Base-by-base conservation (phyloP, 164 flowering plant species). In the Stephania yunnanensis region DNA sequence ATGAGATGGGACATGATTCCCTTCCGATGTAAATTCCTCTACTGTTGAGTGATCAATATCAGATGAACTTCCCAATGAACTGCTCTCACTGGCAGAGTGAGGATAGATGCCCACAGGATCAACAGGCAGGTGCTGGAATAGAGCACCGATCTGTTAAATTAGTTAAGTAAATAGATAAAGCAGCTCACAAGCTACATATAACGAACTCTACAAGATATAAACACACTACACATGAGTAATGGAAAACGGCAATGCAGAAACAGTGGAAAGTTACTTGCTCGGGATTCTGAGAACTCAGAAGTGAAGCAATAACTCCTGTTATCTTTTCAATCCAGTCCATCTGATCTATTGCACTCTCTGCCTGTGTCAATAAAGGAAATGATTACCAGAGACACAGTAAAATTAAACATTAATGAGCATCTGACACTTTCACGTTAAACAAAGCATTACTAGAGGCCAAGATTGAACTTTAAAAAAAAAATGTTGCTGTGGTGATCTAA, bases 261-360 rank as follows among this genome's bases (percentile, higher is more conserved):
- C 50, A 50, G 15, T 4, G 10, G 20, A 46, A 70, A 68, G 17
- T 70, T 74, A 81, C 85, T 80, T 79, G 80, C 74, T 78, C 81
- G 64, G 85, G 83, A 74, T 88, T 76, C 81, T 95, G 99, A 52
- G 96, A 91, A 85, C 95, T 93, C 75, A 95, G 86, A 64, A 95
- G 82, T 58, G 99, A 96, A 70, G 99, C 99, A 84, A 94, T 96
- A 46, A 96, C 99, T 70, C 99, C 99, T 15, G 98, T 96, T 81
- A 96, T 96, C 87, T 96, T 96, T 82, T 96, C 99, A 81, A 96
- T 89, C 99, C 99, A 96, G 84, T 96, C 99, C 97, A 92, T 96
- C 81, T 96, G 99, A 83, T 96, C 99, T 73, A 88, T 80, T 68
- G 98, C 94, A 85, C 97, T 96, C 80, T 96, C 99, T 79, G 99